phyloP scores from a whole-genome alignment of 495 filamentous ascomycete genomes.

The Tuber brumale region DNA sequence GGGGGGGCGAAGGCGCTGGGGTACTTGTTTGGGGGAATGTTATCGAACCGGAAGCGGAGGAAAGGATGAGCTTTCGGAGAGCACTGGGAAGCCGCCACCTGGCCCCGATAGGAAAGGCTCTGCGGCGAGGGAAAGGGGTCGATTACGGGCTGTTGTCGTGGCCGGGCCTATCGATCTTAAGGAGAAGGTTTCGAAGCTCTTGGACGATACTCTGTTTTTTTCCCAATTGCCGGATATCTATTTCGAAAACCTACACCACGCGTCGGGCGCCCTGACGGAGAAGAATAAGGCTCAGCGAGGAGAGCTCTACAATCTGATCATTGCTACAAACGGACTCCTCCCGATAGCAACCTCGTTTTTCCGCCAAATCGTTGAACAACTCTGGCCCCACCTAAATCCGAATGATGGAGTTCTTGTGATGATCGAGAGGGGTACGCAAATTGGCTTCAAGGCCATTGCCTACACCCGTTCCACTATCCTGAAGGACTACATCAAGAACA shows the following conservation, averaged over 20 bases:
- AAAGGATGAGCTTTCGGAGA: slow-evolving; percentile 49
- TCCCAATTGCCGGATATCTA: slow-evolving; percentile 73
- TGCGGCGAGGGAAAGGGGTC: slow-evolving; percentile 8
- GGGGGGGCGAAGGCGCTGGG: slow-evolving; percentile 79
- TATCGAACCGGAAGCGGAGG: slow-evolving; percentile 68
- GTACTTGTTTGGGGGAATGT: slow-evolving; percentile 79
- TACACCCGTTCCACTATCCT: slow-evolving; percentile 72
- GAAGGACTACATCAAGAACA: slow-evolving; percentile 64
- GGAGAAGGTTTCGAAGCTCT: slow-evolving; percentile 64
- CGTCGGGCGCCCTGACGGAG: slow-evolving; percentile 51
- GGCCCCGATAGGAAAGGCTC: slow-evolving; percentile 41
- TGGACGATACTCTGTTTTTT: slow-evolving; percentile 88
- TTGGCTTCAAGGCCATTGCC: slow-evolving; percentile 87
- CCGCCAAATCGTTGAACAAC: slow-evolving; percentile 64
- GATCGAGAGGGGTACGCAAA: slow-evolving; percentile 82
- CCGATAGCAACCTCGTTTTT: slow-evolving; percentile 63
- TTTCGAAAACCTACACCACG: slow-evolving; percentile 46
- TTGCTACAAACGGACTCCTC: slow-evolving; percentile 77
- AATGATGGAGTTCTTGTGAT: slow-evolving; percentile 81
- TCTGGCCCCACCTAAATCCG: slow-evolving; percentile 80
- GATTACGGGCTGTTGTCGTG: slow-evolving; percentile 50
- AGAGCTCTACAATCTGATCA: slow-evolving; percentile 82
- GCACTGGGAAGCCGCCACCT: neutral
- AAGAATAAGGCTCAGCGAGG: slow-evolving; percentile 50
- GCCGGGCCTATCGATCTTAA: slow-evolving; percentile 61